phyloP scores from a whole-genome alignment of 2,329 filamentous ascomycete genomes.

The Ceratocystis alfenasii region DNA sequence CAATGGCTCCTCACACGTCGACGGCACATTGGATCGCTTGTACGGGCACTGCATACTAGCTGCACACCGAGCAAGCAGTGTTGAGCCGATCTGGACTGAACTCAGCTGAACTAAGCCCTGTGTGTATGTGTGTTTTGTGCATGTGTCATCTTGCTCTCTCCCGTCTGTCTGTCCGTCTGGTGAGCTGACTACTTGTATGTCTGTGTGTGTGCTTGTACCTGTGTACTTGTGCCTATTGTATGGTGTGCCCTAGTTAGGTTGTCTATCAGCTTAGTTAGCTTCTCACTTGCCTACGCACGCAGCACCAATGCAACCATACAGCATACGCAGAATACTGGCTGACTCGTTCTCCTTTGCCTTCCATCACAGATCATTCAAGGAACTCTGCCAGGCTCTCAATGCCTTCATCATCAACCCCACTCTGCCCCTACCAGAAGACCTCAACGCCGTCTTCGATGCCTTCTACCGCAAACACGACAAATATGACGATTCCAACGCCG shows the following conservation, averaged over 20 bases:
- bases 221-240: too few relatives aligned
- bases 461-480: constrained; percentile 58
- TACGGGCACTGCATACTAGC: background rate
- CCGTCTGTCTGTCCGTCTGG: background rate
- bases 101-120: background rate
- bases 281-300: background rate
- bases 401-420: constrained; percentile 38
- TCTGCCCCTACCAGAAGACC: constrained; percentile 54
- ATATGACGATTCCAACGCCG: constrained; percentile 55
- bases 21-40: background rate
- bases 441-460: constrained; percentile 48
- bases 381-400: constrained; percentile 47
- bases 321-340: constrained; percentile 13
- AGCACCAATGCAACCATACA: constrained; percentile 17
- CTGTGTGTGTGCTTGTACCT: background rate
- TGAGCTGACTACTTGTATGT: background rate
- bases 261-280: background rate
- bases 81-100: too few relatives aligned
- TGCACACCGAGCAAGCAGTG: background rate
- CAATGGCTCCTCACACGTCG: background rate
- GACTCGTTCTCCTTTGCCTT: constrained; percentile 23
- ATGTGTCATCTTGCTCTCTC: background rate
- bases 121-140: background rate
- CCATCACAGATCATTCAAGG: constrained; percentile 43
- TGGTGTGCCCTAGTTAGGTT: too few relatives aligned